Percentiles rank a stretch among this genome's conserved stretches.
phyloP scores from a whole-genome alignment of 495 filamentous ascomycete genomes.

The Aspergillus carlsbadensis region DNA sequence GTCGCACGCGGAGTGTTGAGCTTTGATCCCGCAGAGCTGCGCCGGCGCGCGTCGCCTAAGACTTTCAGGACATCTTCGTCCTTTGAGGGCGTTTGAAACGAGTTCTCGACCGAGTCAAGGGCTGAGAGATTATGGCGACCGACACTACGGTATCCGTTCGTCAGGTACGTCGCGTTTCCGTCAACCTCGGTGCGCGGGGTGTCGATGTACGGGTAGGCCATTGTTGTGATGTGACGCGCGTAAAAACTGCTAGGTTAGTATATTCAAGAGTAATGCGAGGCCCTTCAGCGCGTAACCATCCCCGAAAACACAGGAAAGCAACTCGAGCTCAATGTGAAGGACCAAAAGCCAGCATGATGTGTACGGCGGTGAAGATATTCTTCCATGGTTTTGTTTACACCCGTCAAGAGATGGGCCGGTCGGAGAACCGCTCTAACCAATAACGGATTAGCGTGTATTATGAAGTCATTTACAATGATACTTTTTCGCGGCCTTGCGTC shows the following conservation, averaged over 20 bases:
- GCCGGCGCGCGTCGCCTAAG: conserved; percentile 58
- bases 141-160: conserved; percentile 51
- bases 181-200: conserved; percentile 73
- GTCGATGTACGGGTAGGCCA: conserved; percentile 62
- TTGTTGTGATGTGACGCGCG: conserved; percentile 25
- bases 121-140: conserved; percentile 54
- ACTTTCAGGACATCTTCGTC: conserved; percentile 69
- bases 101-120: conserved; percentile 78
- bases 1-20: conserved; percentile 69
- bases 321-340: conserved; percentile 1
- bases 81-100: conserved; percentile 82
- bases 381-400: conserved; percentile 45
- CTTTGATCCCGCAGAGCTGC: conserved; percentile 48
- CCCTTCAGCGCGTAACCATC: conserved; percentile 35
- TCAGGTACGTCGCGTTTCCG: conserved; percentile 77
- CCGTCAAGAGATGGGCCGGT: too few species aligned
- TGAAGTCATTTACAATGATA: conserved; percentile 40
- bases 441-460: too few species aligned
- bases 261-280: neutral
- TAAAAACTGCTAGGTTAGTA: neutral
- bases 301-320: conserved; percentile 14
- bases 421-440: too few species aligned
- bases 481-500: conserved; percentile 14
- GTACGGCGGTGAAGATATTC: conserved; percentile 30
- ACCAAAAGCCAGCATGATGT: conserved; percentile 14